These are phyloP conservation scores for Penicillium sp. DNA, from an alignment of 2,329 filamentous ascomycete genomes.

Conservation along the genomic window DNA sequence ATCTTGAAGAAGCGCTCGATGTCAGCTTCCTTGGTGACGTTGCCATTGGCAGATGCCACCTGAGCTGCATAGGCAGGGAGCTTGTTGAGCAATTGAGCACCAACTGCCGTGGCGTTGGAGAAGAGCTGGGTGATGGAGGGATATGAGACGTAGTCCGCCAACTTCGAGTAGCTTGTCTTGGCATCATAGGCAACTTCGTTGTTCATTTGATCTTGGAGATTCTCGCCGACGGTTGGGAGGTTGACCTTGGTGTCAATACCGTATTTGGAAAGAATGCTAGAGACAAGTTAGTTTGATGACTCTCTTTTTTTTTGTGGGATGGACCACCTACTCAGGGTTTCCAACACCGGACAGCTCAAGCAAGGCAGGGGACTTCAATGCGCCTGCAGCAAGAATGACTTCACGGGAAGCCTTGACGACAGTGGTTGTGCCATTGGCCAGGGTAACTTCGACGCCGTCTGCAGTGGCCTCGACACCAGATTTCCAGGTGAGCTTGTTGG, in stretches of 20 bases:
- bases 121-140: constrained; percentile 24
- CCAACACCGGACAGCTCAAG: constrained; percentile 60
- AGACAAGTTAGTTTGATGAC: background rate
- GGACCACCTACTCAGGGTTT: constrained; percentile 23
- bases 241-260: constrained; percentile 26
- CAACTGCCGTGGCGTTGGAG: constrained; percentile 17
- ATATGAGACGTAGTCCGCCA: constrained; percentile 19
- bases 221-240: constrained; percentile 45
- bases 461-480: constrained; percentile 14
- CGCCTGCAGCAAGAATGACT: constrained; percentile 58
- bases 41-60: constrained; percentile 17
- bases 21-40: constrained; percentile 14
- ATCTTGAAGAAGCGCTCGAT: constrained; percentile 25
- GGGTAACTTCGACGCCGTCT: constrained; percentile 29
- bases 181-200: constrained; percentile 14
- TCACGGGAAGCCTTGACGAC: constrained; percentile 43
- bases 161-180: constrained; percentile 11
- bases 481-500: constrained; percentile 39
- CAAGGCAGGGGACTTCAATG: constrained; percentile 53
- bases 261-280: constrained; percentile 25
- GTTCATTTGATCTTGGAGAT: constrained; percentile 46
- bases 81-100: constrained; percentile 12
- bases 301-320: background rate
- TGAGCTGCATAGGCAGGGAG: constrained; percentile 22
- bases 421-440: constrained; percentile 20